Evolutionary conservation across 306 rosid species (phyloP).

Genomic region (Prunus salicina): DNA sequence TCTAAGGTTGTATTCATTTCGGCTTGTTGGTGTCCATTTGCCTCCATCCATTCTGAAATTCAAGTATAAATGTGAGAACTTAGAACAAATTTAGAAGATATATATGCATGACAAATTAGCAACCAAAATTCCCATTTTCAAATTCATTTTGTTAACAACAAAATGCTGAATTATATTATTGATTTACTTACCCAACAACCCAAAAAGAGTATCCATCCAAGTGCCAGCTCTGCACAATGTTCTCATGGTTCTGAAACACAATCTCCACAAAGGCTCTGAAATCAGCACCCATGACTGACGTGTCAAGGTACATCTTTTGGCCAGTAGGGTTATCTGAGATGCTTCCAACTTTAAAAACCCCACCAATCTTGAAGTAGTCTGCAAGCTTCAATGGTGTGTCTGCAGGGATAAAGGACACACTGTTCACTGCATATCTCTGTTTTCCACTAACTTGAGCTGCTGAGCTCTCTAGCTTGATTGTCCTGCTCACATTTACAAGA

Average conservation of each 20-base stretch:
- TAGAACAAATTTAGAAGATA: neutral
- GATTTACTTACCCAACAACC: slow-evolving; percentile 82
- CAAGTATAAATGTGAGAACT: neutral
- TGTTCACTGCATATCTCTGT: slow-evolving; percentile 81
- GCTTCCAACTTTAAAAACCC: slow-evolving; percentile 72
- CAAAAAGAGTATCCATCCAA: slow-evolving; percentile 86
- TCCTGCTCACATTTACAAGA: slow-evolving; percentile 58
- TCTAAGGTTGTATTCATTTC: slow-evolving; percentile 65
- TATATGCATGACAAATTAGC: neutral
- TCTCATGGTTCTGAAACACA: slow-evolving; percentile 73
- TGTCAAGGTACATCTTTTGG: slow-evolving; percentile 59
- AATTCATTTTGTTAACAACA: neutral
- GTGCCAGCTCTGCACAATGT: slow-evolving; percentile 73
- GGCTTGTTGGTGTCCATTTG: slow-evolving; percentile 64
- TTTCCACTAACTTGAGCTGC: slow-evolving; percentile 64
- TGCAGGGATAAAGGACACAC: slow-evolving; percentile 62
- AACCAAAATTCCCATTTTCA: neutral
- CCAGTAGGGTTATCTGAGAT: slow-evolving; percentile 60
- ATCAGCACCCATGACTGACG: slow-evolving; percentile 88
- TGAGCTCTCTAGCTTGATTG: slow-evolving; percentile 59
- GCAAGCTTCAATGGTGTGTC: slow-evolving; percentile 92
- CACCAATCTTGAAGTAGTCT: slow-evolving; percentile 71
- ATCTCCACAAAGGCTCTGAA: slow-evolving; percentile 77
- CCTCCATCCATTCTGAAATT: slow-evolving; percentile 87
- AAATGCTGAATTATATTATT: neutral